A percentile compares a stretch with the other conserved stretches of the same genome.
Evolutionary conservation across 306 rosid genomes (phyloP).

Genomic region (Glycine tomentella): DNA sequence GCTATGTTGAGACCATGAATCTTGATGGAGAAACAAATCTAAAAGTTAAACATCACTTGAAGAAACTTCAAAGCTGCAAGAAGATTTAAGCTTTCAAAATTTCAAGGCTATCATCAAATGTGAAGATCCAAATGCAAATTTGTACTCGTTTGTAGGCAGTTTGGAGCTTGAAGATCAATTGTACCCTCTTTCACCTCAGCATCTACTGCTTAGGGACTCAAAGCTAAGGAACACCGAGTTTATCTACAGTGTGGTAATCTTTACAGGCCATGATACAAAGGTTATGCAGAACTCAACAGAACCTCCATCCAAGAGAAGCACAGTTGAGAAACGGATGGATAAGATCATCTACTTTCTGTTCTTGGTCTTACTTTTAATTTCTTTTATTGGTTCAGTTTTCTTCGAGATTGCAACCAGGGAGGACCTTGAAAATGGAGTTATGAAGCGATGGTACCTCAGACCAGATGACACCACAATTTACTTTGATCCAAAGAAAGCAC

Average conservation of each 20-base stretch:
- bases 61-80: constrained; percentile 70
- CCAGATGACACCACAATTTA: constrained; percentile 77
- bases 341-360: constrained; percentile 78
- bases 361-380: constrained; percentile 63
- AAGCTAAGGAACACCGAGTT: constrained; percentile 88
- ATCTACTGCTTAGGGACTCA: constrained; percentile 89
- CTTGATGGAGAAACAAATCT: constrained; percentile 96
- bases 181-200: constrained; percentile 83
- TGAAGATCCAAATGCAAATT: constrained; percentile 94
- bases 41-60: constrained; percentile 75
- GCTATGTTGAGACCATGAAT: constrained; percentile 92
- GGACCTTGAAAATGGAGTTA: constrained; percentile 65
- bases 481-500: constrained; percentile 67
- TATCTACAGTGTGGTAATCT: constrained; percentile 79
- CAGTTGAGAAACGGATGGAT: constrained; percentile 85
- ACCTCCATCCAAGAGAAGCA: constrained; percentile 98
- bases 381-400: constrained; percentile 66
- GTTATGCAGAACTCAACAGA: constrained; percentile 89
- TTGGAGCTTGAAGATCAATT: constrained; percentile 67
- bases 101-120: constrained; percentile 83
- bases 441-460: constrained; percentile 87
- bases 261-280: constrained; percentile 90
- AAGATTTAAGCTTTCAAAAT: constrained; percentile 61
- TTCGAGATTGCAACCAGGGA: constrained; percentile 73
- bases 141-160: constrained; percentile 81